A percentile compares a stretch with the other conserved stretches of the same genome.
Evolutionary conservation across 2,329 filamentous ascomycete genomes (phyloP).

Genomic region (Cytospora piceicola): DNA sequence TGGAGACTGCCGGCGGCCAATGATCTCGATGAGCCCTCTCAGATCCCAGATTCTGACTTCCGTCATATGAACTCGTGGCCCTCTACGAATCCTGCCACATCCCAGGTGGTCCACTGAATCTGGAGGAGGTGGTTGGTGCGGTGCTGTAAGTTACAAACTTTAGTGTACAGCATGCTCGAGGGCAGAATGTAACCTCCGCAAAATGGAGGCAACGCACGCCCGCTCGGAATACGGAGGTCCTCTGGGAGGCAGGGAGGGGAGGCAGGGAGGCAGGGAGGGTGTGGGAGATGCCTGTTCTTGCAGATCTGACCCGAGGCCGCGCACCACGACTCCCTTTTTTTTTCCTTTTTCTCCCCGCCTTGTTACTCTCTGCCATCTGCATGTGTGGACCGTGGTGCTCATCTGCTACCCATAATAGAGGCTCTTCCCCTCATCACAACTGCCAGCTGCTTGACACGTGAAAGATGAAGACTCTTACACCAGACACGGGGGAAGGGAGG

Average conservation of each 20-base stretch:
- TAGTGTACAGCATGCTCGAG: constrained; percentile 6
- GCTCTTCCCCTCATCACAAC: not conserved
- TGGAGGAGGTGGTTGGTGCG: constrained; percentile 14
- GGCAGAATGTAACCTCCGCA: constrained; percentile 21
- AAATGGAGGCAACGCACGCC: constrained; percentile 13
- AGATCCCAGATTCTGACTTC: not conserved
- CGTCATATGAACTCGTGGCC: constrained; percentile 19
- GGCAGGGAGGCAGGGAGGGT: too few species aligned
- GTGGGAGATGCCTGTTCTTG: constrained; percentile 9
- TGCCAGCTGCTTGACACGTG: not conserved
- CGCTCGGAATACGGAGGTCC: constrained; percentile 20
- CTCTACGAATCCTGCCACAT: not conserved
- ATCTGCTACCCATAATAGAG: not conserved
- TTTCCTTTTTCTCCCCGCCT: not conserved
- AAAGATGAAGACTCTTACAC: not conserved
- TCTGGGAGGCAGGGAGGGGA: too few species aligned
- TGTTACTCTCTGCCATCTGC: not conserved
- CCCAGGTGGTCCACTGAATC: not conserved
- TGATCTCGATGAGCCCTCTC: constrained; percentile 1
- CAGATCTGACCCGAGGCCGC: constrained; percentile 18
- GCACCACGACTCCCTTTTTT: not conserved
- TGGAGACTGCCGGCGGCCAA: constrained; percentile 10
- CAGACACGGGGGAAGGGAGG: not conserved
- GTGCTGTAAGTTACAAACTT: not conserved
- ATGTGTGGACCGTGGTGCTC: not conserved